Conservation (phyloP, 345 rosid species). For the Trapa incisa region DNA sequence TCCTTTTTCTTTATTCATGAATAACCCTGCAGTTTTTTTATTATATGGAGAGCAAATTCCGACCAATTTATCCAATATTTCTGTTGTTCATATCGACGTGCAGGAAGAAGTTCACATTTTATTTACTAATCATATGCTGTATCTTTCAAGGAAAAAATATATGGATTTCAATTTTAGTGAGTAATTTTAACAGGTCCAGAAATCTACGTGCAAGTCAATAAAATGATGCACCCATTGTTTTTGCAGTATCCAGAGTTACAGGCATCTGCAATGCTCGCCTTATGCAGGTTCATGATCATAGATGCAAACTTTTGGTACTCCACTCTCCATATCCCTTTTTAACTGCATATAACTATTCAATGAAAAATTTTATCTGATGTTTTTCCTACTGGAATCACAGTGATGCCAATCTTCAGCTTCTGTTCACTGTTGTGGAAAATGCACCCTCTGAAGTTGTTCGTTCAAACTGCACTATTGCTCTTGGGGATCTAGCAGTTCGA, state of each 20-base stretch:
- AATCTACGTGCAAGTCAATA: background rate
- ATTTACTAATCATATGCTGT: background rate
- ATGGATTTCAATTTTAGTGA: background rate
- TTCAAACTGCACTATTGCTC: slow-evolving; percentile 87
- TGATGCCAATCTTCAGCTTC: slow-evolving; percentile 89
- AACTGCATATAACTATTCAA: background rate
- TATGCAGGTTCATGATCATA: slow-evolving; percentile 84
- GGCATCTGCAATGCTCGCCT: slow-evolving; percentile 93
- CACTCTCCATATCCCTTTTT: slow-evolving; percentile 5
- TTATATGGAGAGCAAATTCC: background rate
- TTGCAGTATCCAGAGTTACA: slow-evolving; percentile 76
- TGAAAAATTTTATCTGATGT: slow-evolving; percentile 9
- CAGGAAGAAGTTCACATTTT: background rate
- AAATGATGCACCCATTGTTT: slow-evolving; percentile 3
- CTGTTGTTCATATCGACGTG: background rate
- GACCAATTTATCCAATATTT: background rate
- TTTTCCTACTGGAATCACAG: slow-evolving; percentile 34
- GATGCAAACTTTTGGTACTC: slow-evolving; percentile 80
- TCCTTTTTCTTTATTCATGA: slow-evolving; percentile 3
- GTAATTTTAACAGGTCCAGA: background rate
- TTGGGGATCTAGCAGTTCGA: slow-evolving; percentile 94
- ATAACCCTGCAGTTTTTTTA: background rate
- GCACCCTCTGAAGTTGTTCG: slow-evolving; percentile 89
- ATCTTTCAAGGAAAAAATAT: background rate
- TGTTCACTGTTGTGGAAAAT: slow-evolving; percentile 89